phyloP scores from a whole-genome alignment of 495 filamentous ascomycete species.

The Penicillium lividum region DNA sequence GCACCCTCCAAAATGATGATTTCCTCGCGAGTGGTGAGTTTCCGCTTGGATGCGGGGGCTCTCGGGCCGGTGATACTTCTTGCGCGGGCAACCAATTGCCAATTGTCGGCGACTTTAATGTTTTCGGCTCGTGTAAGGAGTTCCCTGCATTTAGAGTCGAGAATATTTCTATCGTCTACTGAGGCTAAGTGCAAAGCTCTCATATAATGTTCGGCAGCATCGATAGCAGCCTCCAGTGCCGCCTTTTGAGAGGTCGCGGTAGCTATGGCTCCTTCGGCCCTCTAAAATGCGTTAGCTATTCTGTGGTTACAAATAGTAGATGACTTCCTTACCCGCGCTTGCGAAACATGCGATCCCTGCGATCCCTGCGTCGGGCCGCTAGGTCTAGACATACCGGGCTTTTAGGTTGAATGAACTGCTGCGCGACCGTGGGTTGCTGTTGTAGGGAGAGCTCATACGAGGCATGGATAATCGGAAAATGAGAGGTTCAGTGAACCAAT shows the following conservation, averaged over 20 bases:
- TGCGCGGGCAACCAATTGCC: conserved; percentile 32
- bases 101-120: conserved; percentile 60
- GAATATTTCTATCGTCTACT: conserved; percentile 53
- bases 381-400: not conserved
- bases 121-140: conserved; percentile 68
- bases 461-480: not conserved
- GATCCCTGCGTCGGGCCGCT: not conserved
- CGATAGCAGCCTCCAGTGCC: conserved; percentile 72
- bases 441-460: not conserved
- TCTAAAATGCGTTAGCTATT: conserved; percentile 46
- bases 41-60: conserved; percentile 55
- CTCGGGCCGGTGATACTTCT: conserved; percentile 21
- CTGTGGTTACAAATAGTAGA: not conserved
- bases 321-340: conserved; percentile 1
- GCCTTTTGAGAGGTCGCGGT: conserved; percentile 58
- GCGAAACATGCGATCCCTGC: not conserved
- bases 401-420: not conserved
- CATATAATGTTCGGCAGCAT: conserved; percentile 77
- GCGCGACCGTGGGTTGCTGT: not conserved
- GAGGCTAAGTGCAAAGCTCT: conserved; percentile 60
- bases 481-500: no score
- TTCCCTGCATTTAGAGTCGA: conserved; percentile 66
- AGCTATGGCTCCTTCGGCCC: conserved; percentile 58
- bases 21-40: conserved; percentile 70
- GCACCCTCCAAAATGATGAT: conserved; percentile 76